Evolutionary conservation across 1,284 basidiomycete genomes (phyloP), one percentile per base, ranked within the genome.

Genomic region (Naganishia sp.): DNA sequence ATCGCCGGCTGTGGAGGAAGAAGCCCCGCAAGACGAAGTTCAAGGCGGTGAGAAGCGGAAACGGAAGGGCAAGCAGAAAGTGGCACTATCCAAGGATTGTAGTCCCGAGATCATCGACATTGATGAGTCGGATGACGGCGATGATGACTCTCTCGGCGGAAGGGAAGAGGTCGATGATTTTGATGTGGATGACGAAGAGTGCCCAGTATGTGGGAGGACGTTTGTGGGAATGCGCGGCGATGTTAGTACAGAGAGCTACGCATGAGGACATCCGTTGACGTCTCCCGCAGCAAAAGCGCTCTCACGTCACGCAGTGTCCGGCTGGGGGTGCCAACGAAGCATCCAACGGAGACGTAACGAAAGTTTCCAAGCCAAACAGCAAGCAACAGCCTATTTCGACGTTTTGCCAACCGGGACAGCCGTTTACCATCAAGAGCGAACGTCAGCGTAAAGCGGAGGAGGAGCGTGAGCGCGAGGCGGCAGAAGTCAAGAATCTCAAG

Each of bases 401-500:
- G 9, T 56, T 49, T 44, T 60, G 39, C 43, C 56, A 63, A 4
- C 54, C 69, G 0, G 57, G 45, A 0, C 48, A 48, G 23, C 46
- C 57, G 16, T 57, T 45, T n/a, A 3, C 43, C 16, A 28, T 52
- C 49, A 42, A 50, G 16, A 43, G 33, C 36, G 59, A 52, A 23
- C 28, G 25, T 6, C 59, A 49, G 39, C 23, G 43, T 18, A 42
- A 39, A 36, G 49, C 36, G 21, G 59, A 61, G 36, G 55, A 50
- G n/a, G 59, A 61, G 28, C 57, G 67, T 70, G 31, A 63, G 55
- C 48, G 68, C 65, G 55, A 66, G 61, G 13, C 53, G 66, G 43
- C 56, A 46, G 59, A 36, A 63, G 6, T 65, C 67, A 43, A 70
- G 36, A 42, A 61, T 36, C 55, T 48, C 31, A 72, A 70, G 66